Evolutionary conservation across 2,329 filamentous ascomycete species (phyloP), one percentile per base, ranked within the genome.

Genomic region (Exophiala lecanii-corni): DNA sequence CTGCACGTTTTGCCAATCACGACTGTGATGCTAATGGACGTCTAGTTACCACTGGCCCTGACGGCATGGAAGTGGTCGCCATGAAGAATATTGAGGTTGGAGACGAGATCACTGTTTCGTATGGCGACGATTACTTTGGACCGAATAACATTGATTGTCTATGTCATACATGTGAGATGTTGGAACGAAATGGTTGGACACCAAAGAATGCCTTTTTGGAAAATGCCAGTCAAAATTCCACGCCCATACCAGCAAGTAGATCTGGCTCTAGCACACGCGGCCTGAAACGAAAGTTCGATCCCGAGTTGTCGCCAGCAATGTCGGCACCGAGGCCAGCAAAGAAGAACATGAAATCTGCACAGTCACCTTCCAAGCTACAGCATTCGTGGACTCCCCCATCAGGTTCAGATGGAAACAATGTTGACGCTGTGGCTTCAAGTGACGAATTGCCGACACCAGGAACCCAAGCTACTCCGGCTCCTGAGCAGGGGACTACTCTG

Each of bases 51-150:
- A 84, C 81, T 25, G 87, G 89, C 34, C 79, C 83, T 43, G 82
- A 89, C 45, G 88, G 88, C 25, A 96, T 98, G 70, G 86, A 94
- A 59, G 89, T 98, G 43, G 79, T 94, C 37, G 88, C 92, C 2
- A 79, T 81, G 23, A 80, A 82, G 53, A 76, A 89, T 45, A 97
- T 98, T 49, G 78, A 84, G 9, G 72, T 84, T 1, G 92, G 89
- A 3, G 89, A 98, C 48, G 92, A 98, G 63, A 94, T 98, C 47
- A 98, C 92, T 0, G 92, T 98, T 0, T 91, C 84, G 0, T 98
- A 98, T 58, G 89, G 91, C 17, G 89, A 94, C 13, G 89, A 87
- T 60, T 98, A 98, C 63, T 98, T 98, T 67, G 92, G 92, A 2
- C 82, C 88, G 33, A 81, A 89, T 61, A 98, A 98, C 55, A 89